These are phyloP conservation scores for Paramecium biaurelia DNA, from an alignment of 73 alveolate species.

Conservation along the genomic window DNA sequence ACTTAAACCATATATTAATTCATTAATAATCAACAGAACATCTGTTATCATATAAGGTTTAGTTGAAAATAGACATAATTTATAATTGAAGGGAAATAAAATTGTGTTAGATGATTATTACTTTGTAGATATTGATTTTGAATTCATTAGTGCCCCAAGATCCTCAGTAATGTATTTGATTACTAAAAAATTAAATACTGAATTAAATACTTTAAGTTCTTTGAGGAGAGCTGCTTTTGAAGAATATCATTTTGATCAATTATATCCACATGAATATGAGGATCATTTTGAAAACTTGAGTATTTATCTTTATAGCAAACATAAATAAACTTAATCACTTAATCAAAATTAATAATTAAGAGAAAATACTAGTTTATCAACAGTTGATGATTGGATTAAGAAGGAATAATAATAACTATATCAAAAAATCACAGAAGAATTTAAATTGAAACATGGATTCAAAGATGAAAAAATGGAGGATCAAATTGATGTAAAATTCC, in stretches of 20 bases:
- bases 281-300: not conserved
- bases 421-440: not conserved
- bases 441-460: not conserved
- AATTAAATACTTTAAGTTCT: not conserved
- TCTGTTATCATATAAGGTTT: not conserved
- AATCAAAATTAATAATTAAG: not conserved
- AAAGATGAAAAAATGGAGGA: not conserved
- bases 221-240: not conserved
- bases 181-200: not conserved
- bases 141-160: conserved; percentile 25
- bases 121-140: conserved; percentile 35
- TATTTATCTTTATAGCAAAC: not conserved
- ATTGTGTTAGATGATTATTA: conserved; percentile 14
- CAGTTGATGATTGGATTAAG: not conserved
- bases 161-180: not conserved
- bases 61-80: not conserved
- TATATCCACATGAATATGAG: not conserved
- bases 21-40: not conserved
- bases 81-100: not conserved
- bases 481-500: not conserved
- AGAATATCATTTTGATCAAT: not conserved
- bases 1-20: not conserved
- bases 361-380: not conserved
- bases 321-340: not conserved
- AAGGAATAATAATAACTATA: not conserved